Evolutionary conservation across 2,329 filamentous ascomycete genomes (phyloP).

Genomic region (Curvularia lunata): DNA sequence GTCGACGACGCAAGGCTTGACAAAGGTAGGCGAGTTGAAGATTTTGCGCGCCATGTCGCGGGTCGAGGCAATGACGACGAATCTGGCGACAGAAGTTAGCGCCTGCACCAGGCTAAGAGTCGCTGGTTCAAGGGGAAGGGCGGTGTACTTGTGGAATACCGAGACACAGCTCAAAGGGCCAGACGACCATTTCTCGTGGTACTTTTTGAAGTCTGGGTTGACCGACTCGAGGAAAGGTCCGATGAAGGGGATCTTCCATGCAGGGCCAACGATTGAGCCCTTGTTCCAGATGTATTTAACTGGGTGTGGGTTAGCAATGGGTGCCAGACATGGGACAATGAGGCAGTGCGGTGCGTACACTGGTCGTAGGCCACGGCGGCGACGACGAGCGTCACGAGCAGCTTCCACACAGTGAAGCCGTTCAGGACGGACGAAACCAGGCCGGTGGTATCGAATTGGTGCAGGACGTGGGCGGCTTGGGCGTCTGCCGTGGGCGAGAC

Average conservation of each 20-base stretch:
- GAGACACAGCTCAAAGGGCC: slow-evolving; percentile 95
- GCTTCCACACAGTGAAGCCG: slow-evolving; percentile 39
- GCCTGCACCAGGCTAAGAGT: slow-evolving; percentile 1
- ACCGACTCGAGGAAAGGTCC: slow-evolving; percentile 95
- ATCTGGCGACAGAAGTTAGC: slow-evolving; percentile 61
- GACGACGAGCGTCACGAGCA: slow-evolving; percentile 67
- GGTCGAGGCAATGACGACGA: slow-evolving; percentile 94
- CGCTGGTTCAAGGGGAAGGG: background rate
- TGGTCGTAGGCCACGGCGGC: slow-evolving; percentile 87
- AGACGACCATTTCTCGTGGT: slow-evolving; percentile 90
- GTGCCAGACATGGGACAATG: slow-evolving; percentile 1
- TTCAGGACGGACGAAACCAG: slow-evolving; percentile 42
- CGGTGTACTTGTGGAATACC: slow-evolving; percentile 91
- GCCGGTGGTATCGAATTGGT: slow-evolving; percentile 40
- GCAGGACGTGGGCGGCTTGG: slow-evolving; percentile 40
- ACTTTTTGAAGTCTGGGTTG: slow-evolving; percentile 88
- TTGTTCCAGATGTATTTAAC: slow-evolving; percentile 57
- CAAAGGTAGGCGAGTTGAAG: slow-evolving; percentile 89
- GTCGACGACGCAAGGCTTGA: slow-evolving; percentile 97
- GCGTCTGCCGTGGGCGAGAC: slow-evolving; percentile 51
- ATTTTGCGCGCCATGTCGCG: slow-evolving; percentile 96
- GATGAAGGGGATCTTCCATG: slow-evolving; percentile 62
- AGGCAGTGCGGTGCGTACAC: slow-evolving; percentile 63
- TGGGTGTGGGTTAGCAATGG: slow-evolving; percentile 53
- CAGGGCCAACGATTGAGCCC: slow-evolving; percentile 55